phyloP scores from a whole-genome alignment of 2,329 filamentous ascomycete genomes.

The Penicillium rolfsii region DNA sequence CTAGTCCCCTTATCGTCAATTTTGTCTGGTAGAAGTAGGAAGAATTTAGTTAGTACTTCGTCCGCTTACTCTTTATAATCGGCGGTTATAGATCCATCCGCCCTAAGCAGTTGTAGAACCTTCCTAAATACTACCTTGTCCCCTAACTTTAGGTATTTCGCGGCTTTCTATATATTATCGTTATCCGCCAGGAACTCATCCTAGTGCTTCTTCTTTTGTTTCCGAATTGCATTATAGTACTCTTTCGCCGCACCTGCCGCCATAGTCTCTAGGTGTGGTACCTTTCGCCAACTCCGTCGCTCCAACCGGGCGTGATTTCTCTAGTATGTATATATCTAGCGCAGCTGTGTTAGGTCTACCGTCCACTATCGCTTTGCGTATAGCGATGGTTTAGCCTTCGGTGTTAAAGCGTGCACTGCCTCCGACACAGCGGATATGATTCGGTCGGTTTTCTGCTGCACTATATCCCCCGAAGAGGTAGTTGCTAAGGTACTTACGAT shows the following conservation, averaged over 20 bases:
- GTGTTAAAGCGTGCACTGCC: slow-evolving; percentile 20
- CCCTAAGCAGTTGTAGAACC: slow-evolving; percentile 22
- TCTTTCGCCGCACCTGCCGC: slow-evolving; percentile 21
- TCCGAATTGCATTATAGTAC: slow-evolving; percentile 25
- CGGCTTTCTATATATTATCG: slow-evolving; percentile 33
- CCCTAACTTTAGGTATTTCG: slow-evolving; percentile 30
- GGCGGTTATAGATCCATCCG: slow-evolving; percentile 16
- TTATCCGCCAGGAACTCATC: slow-evolving; percentile 30
- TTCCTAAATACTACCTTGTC: slow-evolving; percentile 10
- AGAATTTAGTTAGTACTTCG: slow-evolving; percentile 22
- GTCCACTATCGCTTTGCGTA: slow-evolving; percentile 31
- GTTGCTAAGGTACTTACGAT: too few relatives aligned
- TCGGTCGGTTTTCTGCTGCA: slow-evolving; percentile 26
- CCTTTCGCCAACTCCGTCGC: slow-evolving; percentile 16
- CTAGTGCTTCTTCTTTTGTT: slow-evolving; percentile 34
- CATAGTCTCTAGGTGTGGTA: slow-evolving; percentile 33
- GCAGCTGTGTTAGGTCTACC: slow-evolving; percentile 25
- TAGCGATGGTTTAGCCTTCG: slow-evolving; percentile 24
- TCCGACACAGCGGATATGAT: slow-evolving; percentile 22
- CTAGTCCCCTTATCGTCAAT: slow-evolving; percentile 24
- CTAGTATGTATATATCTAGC: slow-evolving; percentile 22
- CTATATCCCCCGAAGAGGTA: background rate
- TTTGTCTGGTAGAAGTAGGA: slow-evolving; percentile 17
- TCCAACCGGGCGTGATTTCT: slow-evolving; percentile 19
- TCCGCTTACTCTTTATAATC: slow-evolving; percentile 22